Evolutionary conservation across 345 rosid genomes (phyloP), one percentile per base, ranked within the genome.

Genomic region (Cardamine chenopodiifolia): DNA sequence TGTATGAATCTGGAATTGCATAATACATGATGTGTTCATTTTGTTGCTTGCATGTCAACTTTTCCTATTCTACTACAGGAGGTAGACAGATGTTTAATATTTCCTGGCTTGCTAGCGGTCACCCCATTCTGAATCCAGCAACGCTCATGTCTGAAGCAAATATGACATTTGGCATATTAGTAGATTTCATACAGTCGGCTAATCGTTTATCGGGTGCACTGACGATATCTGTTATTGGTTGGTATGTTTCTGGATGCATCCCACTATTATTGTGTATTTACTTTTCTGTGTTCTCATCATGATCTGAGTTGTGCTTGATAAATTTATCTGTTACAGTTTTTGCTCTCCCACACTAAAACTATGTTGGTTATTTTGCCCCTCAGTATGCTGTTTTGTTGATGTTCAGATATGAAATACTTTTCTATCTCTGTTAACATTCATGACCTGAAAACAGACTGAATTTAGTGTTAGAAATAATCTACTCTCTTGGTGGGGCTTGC

Each of bases 51-150:
- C 70, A 48, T 80, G 56, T 53, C 66, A 56, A 74, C 4, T 63
- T 60, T 71, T 73, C 22, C 14, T 59, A 45, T 70, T 34, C 58
- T 66, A 19, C 77, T 53, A 62, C 83, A 94, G 96, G 90, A 73
- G 74, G 77, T 71, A 79, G 85, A 63, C 83, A 65, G 63, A 66
- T 66, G 67, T 91, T 94, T 77, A 91, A 89, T 73, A 71, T 88
- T 60, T 89, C 98, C 66, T 83, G 93, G 95, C 65, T 91, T 64
- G 76, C 68, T 66, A 91, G 88, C 58, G 85, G 94, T 32, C 91
- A 88, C 77, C 87, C 95, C 68, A 52, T 85, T 78, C 73, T 91
- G 69, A 92, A 89, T 84, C 78, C 96, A 34, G 82, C 73, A 71
- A 70, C 75, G 10, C 89, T 88, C 62, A 83, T 75, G 70, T 81